phyloP scores from a whole-genome alignment of 345 rosid genomes.

The Eucalyptus tenuipes region DNA sequence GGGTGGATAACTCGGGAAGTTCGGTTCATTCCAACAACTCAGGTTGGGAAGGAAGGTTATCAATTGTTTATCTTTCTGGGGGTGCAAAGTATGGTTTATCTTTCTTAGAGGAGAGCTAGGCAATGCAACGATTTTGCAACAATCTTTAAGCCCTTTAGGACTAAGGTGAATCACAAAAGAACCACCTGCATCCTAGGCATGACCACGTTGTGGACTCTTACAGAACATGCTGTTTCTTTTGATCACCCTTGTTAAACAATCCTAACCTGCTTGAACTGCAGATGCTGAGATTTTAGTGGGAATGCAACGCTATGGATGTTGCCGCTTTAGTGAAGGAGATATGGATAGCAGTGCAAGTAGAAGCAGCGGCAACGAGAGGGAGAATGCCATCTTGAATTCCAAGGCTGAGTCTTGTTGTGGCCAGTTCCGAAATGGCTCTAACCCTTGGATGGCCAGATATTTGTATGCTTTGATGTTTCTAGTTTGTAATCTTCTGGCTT shows the following conservation, averaged over 20 bases:
- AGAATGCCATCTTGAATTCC: slow-evolving; percentile 8
- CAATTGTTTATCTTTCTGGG: background rate
- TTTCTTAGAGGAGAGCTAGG: background rate
- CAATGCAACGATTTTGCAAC: background rate
- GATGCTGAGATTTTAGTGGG: background rate
- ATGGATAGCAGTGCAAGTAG: slow-evolving; percentile 7
- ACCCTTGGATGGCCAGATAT: slow-evolving; percentile 98
- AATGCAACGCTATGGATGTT: background rate
- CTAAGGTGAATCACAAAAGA: background rate
- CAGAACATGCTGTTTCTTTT: background rate
- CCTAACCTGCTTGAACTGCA: background rate
- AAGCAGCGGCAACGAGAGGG: slow-evolving; percentile 8
- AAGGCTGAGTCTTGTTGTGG: slow-evolving; percentile 62
- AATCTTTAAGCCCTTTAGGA: background rate
- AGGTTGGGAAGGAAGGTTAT: background rate
- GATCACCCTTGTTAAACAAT: background rate
- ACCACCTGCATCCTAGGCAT: background rate
- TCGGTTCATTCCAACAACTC: background rate
- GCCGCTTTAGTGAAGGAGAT: background rate
- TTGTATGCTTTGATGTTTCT: slow-evolving; percentile 72
- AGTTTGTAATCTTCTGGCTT: slow-evolving; percentile 67
- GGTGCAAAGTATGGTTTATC: background rate
- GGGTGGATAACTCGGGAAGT: background rate
- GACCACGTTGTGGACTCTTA: background rate
- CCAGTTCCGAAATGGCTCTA: slow-evolving; percentile 68